Evolutionary conservation across 2,329 filamentous ascomycete species (phyloP).

Genomic region (Colletotrichum sp.): DNA sequence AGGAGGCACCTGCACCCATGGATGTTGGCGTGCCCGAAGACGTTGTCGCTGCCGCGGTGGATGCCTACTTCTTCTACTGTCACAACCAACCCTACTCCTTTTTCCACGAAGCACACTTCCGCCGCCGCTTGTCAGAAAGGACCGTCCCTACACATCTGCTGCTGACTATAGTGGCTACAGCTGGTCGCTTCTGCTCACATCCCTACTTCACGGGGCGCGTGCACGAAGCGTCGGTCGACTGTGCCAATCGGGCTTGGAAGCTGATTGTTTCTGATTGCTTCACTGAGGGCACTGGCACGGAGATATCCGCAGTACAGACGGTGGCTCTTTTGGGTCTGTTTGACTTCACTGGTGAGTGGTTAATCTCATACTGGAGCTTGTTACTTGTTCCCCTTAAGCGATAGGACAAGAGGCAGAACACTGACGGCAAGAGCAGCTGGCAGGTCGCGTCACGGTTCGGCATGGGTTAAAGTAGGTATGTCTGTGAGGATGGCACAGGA

Average conservation of each 20-base stretch:
- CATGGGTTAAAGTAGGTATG: constrained; percentile 40
- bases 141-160: background rate
- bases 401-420: background rate
- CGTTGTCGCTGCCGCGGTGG: background rate
- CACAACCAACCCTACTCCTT: constrained; percentile 43
- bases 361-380: background rate
- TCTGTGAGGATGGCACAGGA: constrained; percentile 38
- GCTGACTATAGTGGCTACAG: background rate
- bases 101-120: constrained; percentile 38
- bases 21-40: background rate
- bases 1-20: background rate
- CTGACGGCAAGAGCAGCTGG: background rate
- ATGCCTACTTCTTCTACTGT: constrained; percentile 36
- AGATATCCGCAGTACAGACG: constrained; percentile 39
- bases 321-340: constrained; percentile 39
- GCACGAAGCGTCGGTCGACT: background rate
- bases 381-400: background rate
- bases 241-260: constrained; percentile 30
- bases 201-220: background rate
- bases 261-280: constrained; percentile 37
- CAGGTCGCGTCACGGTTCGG: constrained; percentile 29
- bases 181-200: background rate
- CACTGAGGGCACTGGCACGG: constrained; percentile 30
- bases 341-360: constrained; percentile 38
- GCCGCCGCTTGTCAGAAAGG: constrained; percentile 6